Percentiles rank a stretch among this genome's conserved stretches.
Evolutionary conservation across 2,329 filamentous ascomycete species (phyloP).

Genomic region (Colletotrichum tropicale): DNA sequence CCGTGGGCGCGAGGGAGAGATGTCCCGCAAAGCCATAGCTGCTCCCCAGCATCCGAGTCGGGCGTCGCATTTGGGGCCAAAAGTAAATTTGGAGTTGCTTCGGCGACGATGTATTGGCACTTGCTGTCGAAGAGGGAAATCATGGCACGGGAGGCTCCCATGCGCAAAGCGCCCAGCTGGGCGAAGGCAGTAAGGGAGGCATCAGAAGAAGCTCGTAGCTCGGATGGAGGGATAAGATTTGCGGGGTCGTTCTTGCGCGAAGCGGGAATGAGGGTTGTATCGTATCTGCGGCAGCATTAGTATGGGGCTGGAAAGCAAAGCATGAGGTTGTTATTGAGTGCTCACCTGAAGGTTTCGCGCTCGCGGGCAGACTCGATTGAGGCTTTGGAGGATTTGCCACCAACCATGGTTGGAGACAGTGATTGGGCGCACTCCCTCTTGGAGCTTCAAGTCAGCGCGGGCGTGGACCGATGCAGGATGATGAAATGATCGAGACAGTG

Average conservation of each 20-base stretch:
- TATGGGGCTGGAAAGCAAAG: background rate
- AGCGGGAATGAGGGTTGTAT: background rate
- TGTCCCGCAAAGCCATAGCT: slow-evolving; percentile 29
- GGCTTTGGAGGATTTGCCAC: background rate
- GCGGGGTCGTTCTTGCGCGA: slow-evolving; percentile 24
- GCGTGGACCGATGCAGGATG: background rate
- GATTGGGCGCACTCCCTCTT: background rate
- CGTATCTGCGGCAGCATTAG: slow-evolving; percentile 12
- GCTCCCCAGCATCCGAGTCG: background rate
- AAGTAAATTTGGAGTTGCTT: slow-evolving; percentile 47
- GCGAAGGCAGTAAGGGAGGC: slow-evolving; percentile 51
- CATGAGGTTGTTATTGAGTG: background rate
- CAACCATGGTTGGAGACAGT: background rate
- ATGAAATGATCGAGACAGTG: background rate
- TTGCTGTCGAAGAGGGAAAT: slow-evolving; percentile 57
- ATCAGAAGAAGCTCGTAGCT: slow-evolving; percentile 34
- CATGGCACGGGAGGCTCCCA: slow-evolving; percentile 42
- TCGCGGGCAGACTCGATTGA: slow-evolving; percentile 28
- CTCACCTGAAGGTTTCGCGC: slow-evolving; percentile 32
- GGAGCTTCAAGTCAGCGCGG: background rate
- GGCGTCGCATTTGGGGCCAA: slow-evolving; percentile 30
- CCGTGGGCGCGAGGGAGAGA: slow-evolving; percentile 29
- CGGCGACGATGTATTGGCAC: slow-evolving; percentile 54
- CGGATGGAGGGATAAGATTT: slow-evolving; percentile 21
- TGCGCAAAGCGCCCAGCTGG: slow-evolving; percentile 49